Evolutionary conservation across 2,329 filamentous ascomycete genomes (phyloP).

Genomic region (Calonectria henricotiae): DNA sequence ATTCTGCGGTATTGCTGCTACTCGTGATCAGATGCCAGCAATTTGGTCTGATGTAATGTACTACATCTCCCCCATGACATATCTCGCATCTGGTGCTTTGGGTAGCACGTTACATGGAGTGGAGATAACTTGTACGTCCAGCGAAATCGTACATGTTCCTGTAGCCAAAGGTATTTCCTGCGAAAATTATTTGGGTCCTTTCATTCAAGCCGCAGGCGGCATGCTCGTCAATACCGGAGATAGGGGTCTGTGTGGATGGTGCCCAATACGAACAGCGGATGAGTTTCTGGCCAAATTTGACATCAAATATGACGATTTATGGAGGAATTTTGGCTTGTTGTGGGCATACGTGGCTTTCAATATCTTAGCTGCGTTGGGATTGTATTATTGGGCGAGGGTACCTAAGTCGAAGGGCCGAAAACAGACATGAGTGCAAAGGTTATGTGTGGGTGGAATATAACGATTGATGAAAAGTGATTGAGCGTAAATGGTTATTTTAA

Average conservation of each 20-base stretch:
- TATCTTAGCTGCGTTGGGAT: conserved; percentile 66
- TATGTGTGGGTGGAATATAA: too few relatives aligned
- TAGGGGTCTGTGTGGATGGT: conserved; percentile 70
- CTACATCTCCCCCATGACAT: conserved; percentile 85
- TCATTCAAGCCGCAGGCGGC: conserved; percentile 67
- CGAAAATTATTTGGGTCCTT: conserved; percentile 70
- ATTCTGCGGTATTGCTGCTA: conserved; percentile 48
- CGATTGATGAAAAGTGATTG: neutral
- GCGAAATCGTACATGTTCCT: conserved; percentile 80
- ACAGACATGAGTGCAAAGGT: neutral
- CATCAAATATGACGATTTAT: conserved; percentile 72
- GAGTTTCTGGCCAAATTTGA: conserved; percentile 65
- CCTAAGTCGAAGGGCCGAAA: conserved; percentile 54
- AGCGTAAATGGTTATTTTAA: too few relatives aligned
- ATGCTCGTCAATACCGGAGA: conserved; percentile 67
- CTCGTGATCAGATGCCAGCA: conserved; percentile 69
- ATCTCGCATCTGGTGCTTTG: conserved; percentile 81
- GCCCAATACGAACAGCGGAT: conserved; percentile 70
- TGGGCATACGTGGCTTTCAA: conserved; percentile 75
- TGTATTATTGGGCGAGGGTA: conserved; percentile 70
- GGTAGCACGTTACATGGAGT: conserved; percentile 79
- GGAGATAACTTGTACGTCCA: conserved; percentile 74
- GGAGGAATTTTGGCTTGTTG: conserved; percentile 78
- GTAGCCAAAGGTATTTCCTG: conserved; percentile 74
- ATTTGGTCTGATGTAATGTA: conserved; percentile 66